These are phyloP conservation scores for Pyropia haitanensis DNA, from an alignment of 23 red algal species.

Conservation along the genomic window DNA sequence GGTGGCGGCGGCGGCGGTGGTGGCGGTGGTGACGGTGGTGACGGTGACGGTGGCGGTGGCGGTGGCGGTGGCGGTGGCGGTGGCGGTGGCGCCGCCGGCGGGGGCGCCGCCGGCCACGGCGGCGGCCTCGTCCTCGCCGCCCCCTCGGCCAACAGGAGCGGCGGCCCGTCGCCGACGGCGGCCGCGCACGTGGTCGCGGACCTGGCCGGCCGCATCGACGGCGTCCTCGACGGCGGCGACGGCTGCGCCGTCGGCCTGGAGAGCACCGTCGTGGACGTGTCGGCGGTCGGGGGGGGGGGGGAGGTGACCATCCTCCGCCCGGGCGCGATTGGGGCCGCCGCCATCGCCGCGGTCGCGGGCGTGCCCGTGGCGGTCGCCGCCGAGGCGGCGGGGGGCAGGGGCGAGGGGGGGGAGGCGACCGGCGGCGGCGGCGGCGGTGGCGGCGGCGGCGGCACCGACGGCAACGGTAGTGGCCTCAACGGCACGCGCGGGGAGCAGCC, in stretches of 20 bases:
- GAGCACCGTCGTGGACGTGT: conserved; percentile 67
- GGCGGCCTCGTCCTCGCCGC: conserved; percentile 56
- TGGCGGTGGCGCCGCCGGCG: too few relatives aligned
- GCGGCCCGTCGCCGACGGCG: conserved; percentile 57
- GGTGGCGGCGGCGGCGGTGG: too few relatives aligned
- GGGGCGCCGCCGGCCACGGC: too few relatives aligned
- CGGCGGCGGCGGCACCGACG: too few relatives aligned
- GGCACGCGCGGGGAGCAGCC: too few relatives aligned
- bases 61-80: too few relatives aligned
- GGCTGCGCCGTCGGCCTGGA: conserved; percentile 46
- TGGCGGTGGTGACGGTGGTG: too few relatives aligned
- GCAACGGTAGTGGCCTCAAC: too few relatives aligned
- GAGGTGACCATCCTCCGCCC: conserved; percentile 45
- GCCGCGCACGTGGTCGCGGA: conserved; percentile 63
- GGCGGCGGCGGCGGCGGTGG: background rate
- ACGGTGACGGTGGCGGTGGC: too few relatives aligned
- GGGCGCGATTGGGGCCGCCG: conserved; percentile 33
- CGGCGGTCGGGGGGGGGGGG: background rate
- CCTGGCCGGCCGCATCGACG: conserved; percentile 25
- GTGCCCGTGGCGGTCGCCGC: conserved; percentile 9
- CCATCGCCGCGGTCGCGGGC: conserved; percentile 7
- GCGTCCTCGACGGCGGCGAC: conserved; percentile 56
- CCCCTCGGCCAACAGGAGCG: conserved; percentile 61
- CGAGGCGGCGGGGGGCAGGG: background rate
- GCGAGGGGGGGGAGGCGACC: background rate